These are phyloP conservation scores for Capillidium rhysosporum DNA, from an alignment of 371 early-diverging fungal genomes.

Conservation along the genomic window DNA sequence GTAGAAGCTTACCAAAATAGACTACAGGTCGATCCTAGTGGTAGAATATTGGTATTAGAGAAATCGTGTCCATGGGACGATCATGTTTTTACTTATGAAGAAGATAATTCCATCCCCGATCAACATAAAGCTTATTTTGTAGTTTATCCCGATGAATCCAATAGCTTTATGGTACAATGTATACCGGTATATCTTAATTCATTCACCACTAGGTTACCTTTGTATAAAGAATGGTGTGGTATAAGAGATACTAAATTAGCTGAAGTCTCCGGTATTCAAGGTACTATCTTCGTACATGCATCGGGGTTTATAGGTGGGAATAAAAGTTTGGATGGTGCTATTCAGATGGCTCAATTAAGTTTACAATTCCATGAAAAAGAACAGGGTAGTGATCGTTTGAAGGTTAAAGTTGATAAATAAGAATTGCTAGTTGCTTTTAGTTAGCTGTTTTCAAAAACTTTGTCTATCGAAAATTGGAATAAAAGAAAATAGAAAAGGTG, in stretches of 20 bases:
- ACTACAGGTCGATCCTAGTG: conserved; percentile 41
- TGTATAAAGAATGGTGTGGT: conserved; percentile 94
- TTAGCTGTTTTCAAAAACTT: no score
- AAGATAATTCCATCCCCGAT: conserved; percentile 21
- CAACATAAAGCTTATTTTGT: conserved; percentile 33
- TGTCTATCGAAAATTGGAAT: no score
- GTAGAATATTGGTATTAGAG: conserved; percentile 63
- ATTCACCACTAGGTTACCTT: conserved; percentile 71
- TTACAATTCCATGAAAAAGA: background rate
- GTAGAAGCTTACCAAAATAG: conserved; percentile 34
- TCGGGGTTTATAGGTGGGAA: conserved; percentile 81
- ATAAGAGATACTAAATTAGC: conserved; percentile 72
- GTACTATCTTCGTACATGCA: conserved; percentile 89
- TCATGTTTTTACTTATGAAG: conserved; percentile 53
- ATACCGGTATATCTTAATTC: conserved; percentile 56
- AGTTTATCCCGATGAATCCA: conserved; percentile 55
- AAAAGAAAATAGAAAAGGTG: no score
- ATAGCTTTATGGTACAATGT: conserved; percentile 57
- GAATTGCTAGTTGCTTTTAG: no score
- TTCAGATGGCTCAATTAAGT: conserved; percentile 26
- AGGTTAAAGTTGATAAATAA: no score
- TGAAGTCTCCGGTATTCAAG: conserved; percentile 49
- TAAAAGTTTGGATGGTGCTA: conserved; percentile 42
- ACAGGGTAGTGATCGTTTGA: no score
- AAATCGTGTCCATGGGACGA: conserved; percentile 84